These are phyloP conservation scores for Gleditsia sinensis DNA, from an alignment of 306 rosid genomes.

Conservation along the genomic window DNA sequence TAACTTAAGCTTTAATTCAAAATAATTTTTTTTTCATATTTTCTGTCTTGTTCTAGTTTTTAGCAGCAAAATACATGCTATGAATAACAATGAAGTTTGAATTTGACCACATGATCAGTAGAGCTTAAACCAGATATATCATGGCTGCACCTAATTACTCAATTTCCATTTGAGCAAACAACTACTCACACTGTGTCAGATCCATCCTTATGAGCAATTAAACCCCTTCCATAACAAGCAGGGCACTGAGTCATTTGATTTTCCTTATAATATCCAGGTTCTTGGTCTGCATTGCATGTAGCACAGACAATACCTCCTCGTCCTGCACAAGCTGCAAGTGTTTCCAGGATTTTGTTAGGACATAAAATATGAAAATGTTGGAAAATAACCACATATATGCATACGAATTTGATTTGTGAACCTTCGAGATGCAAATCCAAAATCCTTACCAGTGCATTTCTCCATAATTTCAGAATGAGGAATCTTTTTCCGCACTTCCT, in stretches of 20 bases:
- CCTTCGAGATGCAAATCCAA: constrained; percentile 24
- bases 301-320: constrained; percentile 65
- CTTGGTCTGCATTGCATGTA: constrained; percentile 71
- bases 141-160: constrained; percentile 14
- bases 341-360: constrained; percentile 24
- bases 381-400: neutral
- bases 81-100: neutral
- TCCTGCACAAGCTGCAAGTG: constrained; percentile 74
- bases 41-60: constrained; percentile 4
- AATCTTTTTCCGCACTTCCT: constrained; percentile 67
- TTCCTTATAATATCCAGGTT: constrained; percentile 79
- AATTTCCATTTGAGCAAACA: neutral
- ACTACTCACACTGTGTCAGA: constrained; percentile 81
- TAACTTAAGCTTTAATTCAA: constrained; percentile 10
- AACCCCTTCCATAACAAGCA: constrained; percentile 90
- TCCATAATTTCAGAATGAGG: constrained; percentile 83
- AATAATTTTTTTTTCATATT: constrained; percentile 15
- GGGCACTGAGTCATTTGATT: constrained; percentile 77
- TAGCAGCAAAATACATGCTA: neutral
- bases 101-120: neutral
- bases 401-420: neutral
- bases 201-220: constrained; percentile 95
- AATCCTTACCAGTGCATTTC: constrained; percentile 75
- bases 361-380: neutral
- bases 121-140: constrained; percentile 11